phyloP scores from a whole-genome alignment of 371 early-diverging fungal species.

The Mortierella sp. region DNA sequence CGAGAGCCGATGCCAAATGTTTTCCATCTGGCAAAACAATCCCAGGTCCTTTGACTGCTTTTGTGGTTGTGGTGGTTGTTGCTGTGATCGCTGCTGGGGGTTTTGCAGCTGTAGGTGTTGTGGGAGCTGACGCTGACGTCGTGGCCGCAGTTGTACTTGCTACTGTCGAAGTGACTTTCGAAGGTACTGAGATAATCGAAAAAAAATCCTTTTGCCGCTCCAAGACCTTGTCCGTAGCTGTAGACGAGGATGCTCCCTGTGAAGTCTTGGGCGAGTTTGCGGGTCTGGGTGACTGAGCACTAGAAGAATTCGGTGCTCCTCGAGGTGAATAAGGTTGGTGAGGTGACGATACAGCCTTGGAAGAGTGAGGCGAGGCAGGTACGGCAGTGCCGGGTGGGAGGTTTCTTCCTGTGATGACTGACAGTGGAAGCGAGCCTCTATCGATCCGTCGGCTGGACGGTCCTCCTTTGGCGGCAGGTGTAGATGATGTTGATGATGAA shows the following conservation, averaged over 20 bases:
- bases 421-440: background rate
- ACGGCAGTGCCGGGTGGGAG: background rate
- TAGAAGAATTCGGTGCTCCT: too few species aligned
- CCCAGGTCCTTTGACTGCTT: background rate
- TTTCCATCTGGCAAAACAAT: background rate
- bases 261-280: background rate
- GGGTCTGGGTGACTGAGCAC: background rate
- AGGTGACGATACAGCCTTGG: background rate
- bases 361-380: background rate
- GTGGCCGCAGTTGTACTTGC: background rate
- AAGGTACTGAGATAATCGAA: background rate
- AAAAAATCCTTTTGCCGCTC: background rate
- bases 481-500: background rate
- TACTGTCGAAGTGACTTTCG: background rate
- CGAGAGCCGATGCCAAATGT: background rate
- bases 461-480: background rate
- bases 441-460: background rate
- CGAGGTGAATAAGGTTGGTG: background rate
- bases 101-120: background rate
- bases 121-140: background rate
- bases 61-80: background rate
- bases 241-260: background rate
- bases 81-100: background rate
- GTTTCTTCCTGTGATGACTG: background rate
- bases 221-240: background rate